Conservation (phyloP, 129 eudicot genomes). For the Lonicera japonica region DNA sequence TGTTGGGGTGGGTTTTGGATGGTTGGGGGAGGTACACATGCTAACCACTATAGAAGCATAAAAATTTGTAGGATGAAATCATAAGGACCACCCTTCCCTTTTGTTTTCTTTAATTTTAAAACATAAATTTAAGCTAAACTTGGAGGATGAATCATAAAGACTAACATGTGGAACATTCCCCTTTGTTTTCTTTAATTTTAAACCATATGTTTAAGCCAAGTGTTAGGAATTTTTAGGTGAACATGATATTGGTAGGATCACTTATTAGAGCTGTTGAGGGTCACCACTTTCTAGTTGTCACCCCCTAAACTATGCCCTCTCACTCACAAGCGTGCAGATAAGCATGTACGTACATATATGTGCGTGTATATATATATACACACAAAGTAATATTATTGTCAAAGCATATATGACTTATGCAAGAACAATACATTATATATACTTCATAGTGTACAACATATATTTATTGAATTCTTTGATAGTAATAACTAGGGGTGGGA, state of each 20-base stretch:
- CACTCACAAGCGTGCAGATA: background rate
- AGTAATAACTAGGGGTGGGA: no score
- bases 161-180: constrained; percentile 40
- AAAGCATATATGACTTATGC: no score
- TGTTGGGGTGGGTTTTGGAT: no score
- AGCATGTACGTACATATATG: background rate
- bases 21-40: constrained; percentile 31
- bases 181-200: constrained; percentile 42
- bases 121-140: constrained; percentile 28
- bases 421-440: no score
- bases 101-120: constrained; percentile 35
- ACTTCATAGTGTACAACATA: no score
- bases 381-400: no score
- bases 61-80: constrained; percentile 19
- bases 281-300: background rate
- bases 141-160: constrained; percentile 21
- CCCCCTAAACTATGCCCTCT: background rate
- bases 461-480: no score
- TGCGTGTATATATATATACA: constrained; percentile 6
- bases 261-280: background rate
- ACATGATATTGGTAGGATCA: constrained; percentile 4
- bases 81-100: constrained; percentile 38
- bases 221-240: background rate
- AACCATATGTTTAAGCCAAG: constrained; percentile 26
- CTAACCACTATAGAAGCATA: constrained; percentile 54